Base-by-base conservation (phyloP, 192 early-diverging fungal species). In the Allomyces javanicus region DNA sequence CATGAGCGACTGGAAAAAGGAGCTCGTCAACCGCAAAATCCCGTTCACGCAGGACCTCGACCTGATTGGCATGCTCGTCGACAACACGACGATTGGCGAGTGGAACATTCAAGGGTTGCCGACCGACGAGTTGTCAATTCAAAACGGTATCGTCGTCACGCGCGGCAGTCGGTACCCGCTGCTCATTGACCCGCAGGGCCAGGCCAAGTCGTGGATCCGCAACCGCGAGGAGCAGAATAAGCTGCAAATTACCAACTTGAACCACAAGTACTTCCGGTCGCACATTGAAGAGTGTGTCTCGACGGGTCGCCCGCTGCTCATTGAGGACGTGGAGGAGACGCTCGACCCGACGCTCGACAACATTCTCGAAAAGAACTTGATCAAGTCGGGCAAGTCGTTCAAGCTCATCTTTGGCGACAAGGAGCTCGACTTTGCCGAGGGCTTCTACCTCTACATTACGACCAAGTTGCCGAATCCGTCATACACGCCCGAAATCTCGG, bases 71-170 rank as follows among this genome's bases (percentile, higher is more conserved):
- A 96, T 93, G 69, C 74, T 97, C 22, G 91, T 90, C 19, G 86
- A 83, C 21, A 89, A 93, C 0, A 94, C 96, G 64, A 89, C 94
- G 72, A 86, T 92, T 24, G 73, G 93, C 10, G 83, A 81, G 24
- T 99, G 97, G 97, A 87, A 88, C 65, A 82, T 79, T 44, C 84
- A 89, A 45, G 74, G 81, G 7, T 77, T 98, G 43, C 89, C 94
- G 10, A 81, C 89, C 4, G 94, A 97, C 75, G 87, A 90, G 55
- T 81, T 97, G 63, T 97, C 90, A 69, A 89, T 87, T 64, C 94
- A 99, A 79, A 99, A 99, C 72, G 97, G 96, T 7, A 89, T 98
- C 62, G 97, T 98, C 86, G 78, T 99, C 50, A 85, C 89, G 67
- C 84, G 89, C 17, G 92, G 87, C 79, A 94, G 92, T 70, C 83